Conservation (phyloP, 352 stramenopile genomes). For the Peronospora belbahrii region DNA sequence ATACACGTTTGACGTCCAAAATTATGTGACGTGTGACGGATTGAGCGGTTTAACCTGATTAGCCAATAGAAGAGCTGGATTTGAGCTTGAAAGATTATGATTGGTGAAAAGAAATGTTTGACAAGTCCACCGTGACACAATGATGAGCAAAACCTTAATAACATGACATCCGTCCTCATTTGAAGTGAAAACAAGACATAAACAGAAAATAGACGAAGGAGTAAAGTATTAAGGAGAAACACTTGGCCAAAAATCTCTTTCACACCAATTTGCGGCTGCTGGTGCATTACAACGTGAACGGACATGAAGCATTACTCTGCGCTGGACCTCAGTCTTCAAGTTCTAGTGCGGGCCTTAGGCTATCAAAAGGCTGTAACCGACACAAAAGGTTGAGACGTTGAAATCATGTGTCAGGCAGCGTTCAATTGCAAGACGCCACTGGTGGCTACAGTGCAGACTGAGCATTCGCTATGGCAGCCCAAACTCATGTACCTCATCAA, state of each 20-base stretch:
- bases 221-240: too few relatives aligned
- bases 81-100: too few relatives aligned
- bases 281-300: background rate
- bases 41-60: slow-evolving; percentile 8
- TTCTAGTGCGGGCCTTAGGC: slow-evolving; percentile 2
- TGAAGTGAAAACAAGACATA: background rate
- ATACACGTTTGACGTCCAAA: slow-evolving; percentile 11
- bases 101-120: background rate
- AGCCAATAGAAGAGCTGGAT: too few relatives aligned
- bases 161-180: slow-evolving; percentile 8
- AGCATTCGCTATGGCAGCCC: slow-evolving; percentile 37
- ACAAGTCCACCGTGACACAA: slow-evolving; percentile 10
- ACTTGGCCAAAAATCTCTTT: too few relatives aligned
- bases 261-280: too few relatives aligned
- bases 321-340: slow-evolving; percentile 18
- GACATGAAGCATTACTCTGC: background rate
- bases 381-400: background rate
- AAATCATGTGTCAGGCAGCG: slow-evolving; percentile 21
- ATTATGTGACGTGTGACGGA: slow-evolving; percentile 17
- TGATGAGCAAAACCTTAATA: slow-evolving; percentile 11
- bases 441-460: slow-evolving; percentile 3
- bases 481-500: slow-evolving; percentile 77
- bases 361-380: background rate
- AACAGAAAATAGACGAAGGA: too few relatives aligned
- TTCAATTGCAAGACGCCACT: slow-evolving; percentile 24